A percentile compares a stretch with the other conserved stretches of the same genome.
phyloP scores from a whole-genome alignment of 2,329 filamentous ascomycete species.

The Penicillium sp. region DNA sequence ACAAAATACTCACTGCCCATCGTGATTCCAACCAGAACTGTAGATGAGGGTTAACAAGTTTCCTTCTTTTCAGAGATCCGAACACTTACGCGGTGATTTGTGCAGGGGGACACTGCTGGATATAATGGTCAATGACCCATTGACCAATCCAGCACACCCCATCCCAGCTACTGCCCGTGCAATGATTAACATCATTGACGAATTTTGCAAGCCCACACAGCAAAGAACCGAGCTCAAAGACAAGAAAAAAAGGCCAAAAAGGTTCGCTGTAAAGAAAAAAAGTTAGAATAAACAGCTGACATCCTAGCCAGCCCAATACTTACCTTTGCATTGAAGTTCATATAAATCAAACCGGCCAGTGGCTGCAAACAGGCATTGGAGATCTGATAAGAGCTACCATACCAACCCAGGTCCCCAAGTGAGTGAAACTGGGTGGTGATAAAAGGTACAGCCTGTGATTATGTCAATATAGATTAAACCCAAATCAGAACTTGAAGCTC shows the following conservation, averaged over 20 bases:
- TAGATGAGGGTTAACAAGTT: too few species aligned
- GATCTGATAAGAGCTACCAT: neutral
- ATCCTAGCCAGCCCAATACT: too few species aligned
- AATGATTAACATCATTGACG: conserved; percentile 25
- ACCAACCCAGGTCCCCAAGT: conserved; percentile 6
- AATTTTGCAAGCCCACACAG: conserved; percentile 21
- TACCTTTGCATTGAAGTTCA: conserved; percentile 30
- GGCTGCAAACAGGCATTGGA: conserved; percentile 50
- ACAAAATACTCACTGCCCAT: too few species aligned
- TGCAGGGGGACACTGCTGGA: conserved; percentile 17
- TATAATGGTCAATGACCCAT: conserved; percentile 23
- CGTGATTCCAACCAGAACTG: too few species aligned
- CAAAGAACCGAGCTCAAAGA: conserved; percentile 26
- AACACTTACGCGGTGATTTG: conserved; percentile 18
- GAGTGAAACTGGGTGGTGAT: conserved; percentile 46
- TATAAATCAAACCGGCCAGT: conserved; percentile 53
- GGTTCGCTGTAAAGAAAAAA: conserved; percentile 20
- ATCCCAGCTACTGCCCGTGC: conserved; percentile 24
- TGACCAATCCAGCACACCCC: conserved; percentile 20
- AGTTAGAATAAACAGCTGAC: too few species aligned
- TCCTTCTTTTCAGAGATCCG: too few species aligned
- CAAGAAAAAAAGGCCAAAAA: conserved; percentile 21
- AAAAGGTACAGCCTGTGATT: neutral
- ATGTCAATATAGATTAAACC: too few species aligned
- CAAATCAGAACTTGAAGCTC: neutral